Conservation (phyloP, 352 stramenopile species). For the Elongisporangium anandrum region DNA sequence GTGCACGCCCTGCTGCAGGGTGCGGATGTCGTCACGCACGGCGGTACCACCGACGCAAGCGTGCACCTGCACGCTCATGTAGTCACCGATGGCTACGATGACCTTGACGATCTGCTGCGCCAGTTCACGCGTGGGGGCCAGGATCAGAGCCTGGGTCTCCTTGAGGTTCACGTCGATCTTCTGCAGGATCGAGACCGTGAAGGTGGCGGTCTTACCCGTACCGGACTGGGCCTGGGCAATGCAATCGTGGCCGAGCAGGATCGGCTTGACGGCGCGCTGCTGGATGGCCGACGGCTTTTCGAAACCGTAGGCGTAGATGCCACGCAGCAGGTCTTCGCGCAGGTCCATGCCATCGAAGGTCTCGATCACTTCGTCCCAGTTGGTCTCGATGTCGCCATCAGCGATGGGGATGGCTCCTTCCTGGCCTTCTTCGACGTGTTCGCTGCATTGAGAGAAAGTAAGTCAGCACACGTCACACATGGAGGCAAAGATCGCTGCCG, state of each 20-base stretch:
- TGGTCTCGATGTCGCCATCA: constrained; percentile 96
- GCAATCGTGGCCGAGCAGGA: constrained; percentile 96
- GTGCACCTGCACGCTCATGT: constrained; percentile 97
- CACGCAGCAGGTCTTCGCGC: constrained; percentile 96
- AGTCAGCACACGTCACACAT: constrained; percentile 3
- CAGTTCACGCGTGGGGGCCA: constrained; percentile 99
- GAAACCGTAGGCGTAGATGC: constrained; percentile 99
- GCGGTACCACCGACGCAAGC: constrained; percentile 98
- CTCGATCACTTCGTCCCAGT: constrained; percentile 98
- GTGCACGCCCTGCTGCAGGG: constrained; percentile 96
- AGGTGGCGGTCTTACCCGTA: constrained; percentile 99
- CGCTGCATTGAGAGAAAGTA: constrained; percentile 15
- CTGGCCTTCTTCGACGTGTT: constrained; percentile 59
- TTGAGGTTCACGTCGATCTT: constrained; percentile 94
- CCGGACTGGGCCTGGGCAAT: constrained; percentile 99
- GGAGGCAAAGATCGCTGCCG: not conserved
- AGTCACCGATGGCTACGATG: constrained; percentile 91
- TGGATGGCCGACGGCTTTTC: constrained; percentile 99
- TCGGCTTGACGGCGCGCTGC: constrained; percentile 97
- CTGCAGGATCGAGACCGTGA: constrained; percentile 98
- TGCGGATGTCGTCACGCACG: constrained; percentile 98
- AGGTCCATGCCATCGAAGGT: constrained; percentile 99
- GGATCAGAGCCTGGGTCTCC: constrained; percentile 98
- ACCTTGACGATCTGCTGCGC: constrained; percentile 99
- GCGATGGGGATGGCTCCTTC: constrained; percentile 66